Percentiles rank a stretch among this genome's conserved stretches.
Evolutionary conservation across 495 filamentous ascomycete genomes (phyloP).

Genomic region (Penicillium roqueforti): DNA sequence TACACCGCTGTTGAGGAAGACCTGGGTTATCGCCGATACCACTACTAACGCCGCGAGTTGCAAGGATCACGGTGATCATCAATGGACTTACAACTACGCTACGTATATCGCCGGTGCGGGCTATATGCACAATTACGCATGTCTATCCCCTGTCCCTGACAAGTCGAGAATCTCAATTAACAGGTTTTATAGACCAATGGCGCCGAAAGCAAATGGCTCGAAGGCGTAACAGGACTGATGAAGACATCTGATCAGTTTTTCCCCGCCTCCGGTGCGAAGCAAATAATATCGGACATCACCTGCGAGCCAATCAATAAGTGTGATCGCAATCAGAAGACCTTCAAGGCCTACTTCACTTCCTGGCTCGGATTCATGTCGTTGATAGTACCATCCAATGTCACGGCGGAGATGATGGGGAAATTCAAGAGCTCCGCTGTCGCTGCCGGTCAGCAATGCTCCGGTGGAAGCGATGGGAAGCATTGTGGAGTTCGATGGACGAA

Average conservation of each 20-base stretch:
- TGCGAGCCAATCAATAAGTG: constrained; percentile 63
- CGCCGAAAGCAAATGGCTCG: constrained; percentile 46
- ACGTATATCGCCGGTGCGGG: constrained; percentile 66
- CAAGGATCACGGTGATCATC: constrained; percentile 50
- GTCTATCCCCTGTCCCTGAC: constrained; percentile 2
- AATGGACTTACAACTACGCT: constrained; percentile 72
- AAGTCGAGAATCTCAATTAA: constrained; percentile 2
- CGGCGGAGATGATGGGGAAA: not conserved
- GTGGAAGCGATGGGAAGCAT: constrained; percentile 41
- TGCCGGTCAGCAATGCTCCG: constrained; percentile 58
- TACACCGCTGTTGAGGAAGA: constrained; percentile 48
- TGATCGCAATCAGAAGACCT: constrained; percentile 61
- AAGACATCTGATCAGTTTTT: constrained; percentile 39
- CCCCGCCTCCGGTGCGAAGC: constrained; percentile 50
- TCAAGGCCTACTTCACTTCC: constrained; percentile 68
- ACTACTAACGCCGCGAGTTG: constrained; percentile 52
- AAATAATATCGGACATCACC: constrained; percentile 47
- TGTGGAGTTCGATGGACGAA: constrained; percentile 49
- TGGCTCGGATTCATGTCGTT: constrained; percentile 63
- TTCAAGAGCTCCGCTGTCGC: constrained; percentile 46
- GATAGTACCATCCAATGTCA: constrained; percentile 1
- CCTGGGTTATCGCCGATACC: constrained; percentile 60
- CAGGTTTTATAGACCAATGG: constrained; percentile 31
- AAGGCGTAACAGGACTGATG: constrained; percentile 51
- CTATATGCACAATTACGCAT: constrained; percentile 66